Conservation (phyloP, 352 stramenopile genomes). For the Phytopythium litorale region DNA sequence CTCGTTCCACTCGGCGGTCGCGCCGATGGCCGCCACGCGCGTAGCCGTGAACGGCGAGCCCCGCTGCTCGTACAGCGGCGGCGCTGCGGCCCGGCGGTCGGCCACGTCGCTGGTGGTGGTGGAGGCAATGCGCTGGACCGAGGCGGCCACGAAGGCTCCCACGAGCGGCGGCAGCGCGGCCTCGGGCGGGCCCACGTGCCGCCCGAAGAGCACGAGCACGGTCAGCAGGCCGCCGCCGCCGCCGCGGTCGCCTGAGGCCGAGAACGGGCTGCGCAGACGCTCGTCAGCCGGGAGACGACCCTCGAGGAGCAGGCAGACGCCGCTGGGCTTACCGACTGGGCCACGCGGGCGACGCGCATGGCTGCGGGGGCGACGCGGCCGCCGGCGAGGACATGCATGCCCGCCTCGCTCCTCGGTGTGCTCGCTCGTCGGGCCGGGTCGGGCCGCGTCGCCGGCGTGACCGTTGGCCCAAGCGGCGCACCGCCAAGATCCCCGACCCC, state of each 20-base stretch:
- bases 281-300: not conserved
- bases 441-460: not conserved
- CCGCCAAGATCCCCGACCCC: slow-evolving; percentile 1
- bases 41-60: slow-evolving; percentile 66
- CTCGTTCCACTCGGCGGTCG: slow-evolving; percentile 58
- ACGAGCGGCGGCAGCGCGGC: not conserved
- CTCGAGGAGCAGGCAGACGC: not conserved
- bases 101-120: slow-evolving; percentile 12
- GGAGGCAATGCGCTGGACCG: slow-evolving; percentile 17
- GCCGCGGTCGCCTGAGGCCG: slow-evolving; percentile 19
- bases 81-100: slow-evolving; percentile 4
- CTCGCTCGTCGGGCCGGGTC: too few species aligned
- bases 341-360: slow-evolving; percentile 25
- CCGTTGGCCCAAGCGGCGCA: slow-evolving; percentile 3
- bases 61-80: slow-evolving; percentile 31
- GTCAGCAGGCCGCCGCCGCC: slow-evolving; percentile 34
- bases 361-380: slow-evolving; percentile 14
- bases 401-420: slow-evolving; percentile 4
- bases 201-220: slow-evolving; percentile 52
- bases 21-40: slow-evolving; percentile 42
- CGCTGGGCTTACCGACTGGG: not conserved
- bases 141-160: slow-evolving; percentile 32
- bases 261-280: slow-evolving; percentile 38
- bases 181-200: slow-evolving; percentile 21
- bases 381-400: slow-evolving; percentile 42